Evolutionary conservation across 169 alveolate species (phyloP), one percentile per base, ranked within the genome.

Genomic region (Plasmodium yoelii): DNA sequence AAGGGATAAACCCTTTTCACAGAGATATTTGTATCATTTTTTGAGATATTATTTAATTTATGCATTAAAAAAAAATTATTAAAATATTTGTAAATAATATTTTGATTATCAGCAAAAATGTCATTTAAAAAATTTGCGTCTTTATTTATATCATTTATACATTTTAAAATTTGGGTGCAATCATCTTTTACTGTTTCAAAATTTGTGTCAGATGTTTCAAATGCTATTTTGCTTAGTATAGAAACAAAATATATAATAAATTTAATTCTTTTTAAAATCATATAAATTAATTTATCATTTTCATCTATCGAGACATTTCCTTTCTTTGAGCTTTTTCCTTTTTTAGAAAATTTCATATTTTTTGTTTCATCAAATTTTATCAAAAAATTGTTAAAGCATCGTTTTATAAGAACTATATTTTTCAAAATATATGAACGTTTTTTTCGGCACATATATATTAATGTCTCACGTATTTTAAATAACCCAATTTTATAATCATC

Each of bases 21-120:
- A 59, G 59, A 69, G 51, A 86, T 44, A 19, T 86, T 70, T 2
- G 91, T 68, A 15, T 69, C 28, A 72, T 86, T 73, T 63, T 86
- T 86, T 1, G 77, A 57, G 6, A 71, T 70, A 70, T 64, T 34
- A 1, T 69, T 61, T 28, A 86, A 24, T 70, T 69, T 68, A 53
- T 86, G 53, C 91, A 86, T 86, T 46, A 86, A 49, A n/a, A 86
- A 60, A 60, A 59, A 86, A 59, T 70, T 86, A 53, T 61, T 86
- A 55, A 86, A 86, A 70, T 68, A 86, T 86, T 69, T 59, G 42
- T 57, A 26, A 39, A 19, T 61, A 10, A 44, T 60, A 18, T 9
- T 22, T 44, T 70, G 69, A 28, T 68, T 64, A 18, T 3, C 15
- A 6, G 55, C 39, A 24, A 15, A 15, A 34, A 15, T 26, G 12